A percentile compares a stretch with the other conserved stretches of the same genome.
Evolutionary conservation across 768 basidiomycete species (phyloP).

Genomic region (Mycena maculata): DNA sequence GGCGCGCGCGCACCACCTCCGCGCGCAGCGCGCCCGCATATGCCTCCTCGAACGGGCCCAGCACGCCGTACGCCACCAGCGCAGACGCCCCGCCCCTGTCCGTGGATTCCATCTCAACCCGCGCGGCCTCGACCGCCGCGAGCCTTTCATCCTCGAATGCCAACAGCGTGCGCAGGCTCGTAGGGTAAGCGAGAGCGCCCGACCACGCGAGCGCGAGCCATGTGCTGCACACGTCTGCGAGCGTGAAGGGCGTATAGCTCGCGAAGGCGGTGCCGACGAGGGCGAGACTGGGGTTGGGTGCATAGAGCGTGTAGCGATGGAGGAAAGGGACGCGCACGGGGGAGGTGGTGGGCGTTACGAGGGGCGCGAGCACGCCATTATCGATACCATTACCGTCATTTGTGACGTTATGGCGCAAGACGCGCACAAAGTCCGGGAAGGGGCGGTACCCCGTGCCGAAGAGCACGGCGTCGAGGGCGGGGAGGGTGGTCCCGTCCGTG

Average conservation of each 20-base stretch:
- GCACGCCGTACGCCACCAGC: conserved; percentile 26
- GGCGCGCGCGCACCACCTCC: conserved; percentile 18
- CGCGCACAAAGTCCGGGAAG: conserved; percentile 40
- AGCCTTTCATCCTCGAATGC: conserved; percentile 41
- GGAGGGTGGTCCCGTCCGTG: conserved; percentile 36
- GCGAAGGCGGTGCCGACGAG: conserved; percentile 44
- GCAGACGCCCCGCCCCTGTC: not conserved
- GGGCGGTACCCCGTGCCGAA: conserved; percentile 49
- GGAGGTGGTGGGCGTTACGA: conserved; percentile 33
- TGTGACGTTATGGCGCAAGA: conserved; percentile 10
- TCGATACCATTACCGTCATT: too few relatives aligned
- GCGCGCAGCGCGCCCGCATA: conserved; percentile 20
- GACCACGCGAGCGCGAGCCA: conserved; percentile 48
- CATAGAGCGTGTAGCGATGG: conserved; percentile 45
- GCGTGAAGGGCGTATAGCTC: conserved; percentile 45
- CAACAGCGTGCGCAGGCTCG: conserved; percentile 28
- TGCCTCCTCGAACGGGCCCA: conserved; percentile 24
- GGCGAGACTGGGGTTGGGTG: conserved; percentile 43
- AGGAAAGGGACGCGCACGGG: conserved; percentile 41
- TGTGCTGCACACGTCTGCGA: conserved; percentile 48
- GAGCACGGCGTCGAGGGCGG: conserved; percentile 43
- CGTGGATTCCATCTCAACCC: conserved; percentile 3
- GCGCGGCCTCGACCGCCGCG: conserved; percentile 19
- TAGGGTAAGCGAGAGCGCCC: conserved; percentile 34
- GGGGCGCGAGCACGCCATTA: conserved; percentile 26